Conservation (phyloP, 2,329 filamentous ascomycete genomes). For the Coniella vitis region DNA sequence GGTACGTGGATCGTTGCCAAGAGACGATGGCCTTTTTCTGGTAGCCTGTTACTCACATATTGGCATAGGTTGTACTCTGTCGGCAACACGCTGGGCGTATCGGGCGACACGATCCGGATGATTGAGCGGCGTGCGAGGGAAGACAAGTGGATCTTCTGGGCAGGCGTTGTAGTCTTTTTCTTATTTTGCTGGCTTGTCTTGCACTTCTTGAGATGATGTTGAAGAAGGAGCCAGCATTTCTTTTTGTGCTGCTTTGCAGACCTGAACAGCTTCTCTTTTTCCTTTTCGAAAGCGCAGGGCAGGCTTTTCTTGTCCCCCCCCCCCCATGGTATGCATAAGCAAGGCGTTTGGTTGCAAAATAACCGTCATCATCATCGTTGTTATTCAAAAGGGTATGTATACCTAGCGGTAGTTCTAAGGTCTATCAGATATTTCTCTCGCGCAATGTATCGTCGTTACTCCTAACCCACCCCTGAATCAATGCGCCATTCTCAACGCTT, state of each 20-base stretch:
- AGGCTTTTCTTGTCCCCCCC: too few species aligned
- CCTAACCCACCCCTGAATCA: neutral
- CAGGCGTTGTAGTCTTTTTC: conserved; percentile 79
- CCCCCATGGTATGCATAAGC: conserved; percentile 8
- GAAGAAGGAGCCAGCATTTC: neutral
- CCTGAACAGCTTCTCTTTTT: too few species aligned
- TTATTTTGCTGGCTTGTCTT: conserved; percentile 87
- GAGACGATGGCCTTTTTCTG: neutral
- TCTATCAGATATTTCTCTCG: neutral
- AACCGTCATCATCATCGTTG: neutral
- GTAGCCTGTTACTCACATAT: neutral
- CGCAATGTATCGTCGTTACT: too few species aligned
- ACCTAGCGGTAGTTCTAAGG: neutral
- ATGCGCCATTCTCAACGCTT: conserved; percentile 17
- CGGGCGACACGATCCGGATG: conserved; percentile 94
- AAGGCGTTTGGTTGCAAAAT: conserved; percentile 11
- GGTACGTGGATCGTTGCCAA: conserved; percentile 22
- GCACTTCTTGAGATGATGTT: conserved; percentile 66
- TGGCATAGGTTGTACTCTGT: conserved; percentile 67
- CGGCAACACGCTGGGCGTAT: conserved; percentile 87
- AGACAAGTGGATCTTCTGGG: conserved; percentile 98
- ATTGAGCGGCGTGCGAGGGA: conserved; percentile 85
- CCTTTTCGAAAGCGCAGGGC: neutral
- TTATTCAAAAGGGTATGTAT: neutral
- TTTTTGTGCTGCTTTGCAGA: too few species aligned